phyloP scores from a whole-genome alignment of 2,329 filamentous ascomycete species.

The Botrytis hyacinthi region DNA sequence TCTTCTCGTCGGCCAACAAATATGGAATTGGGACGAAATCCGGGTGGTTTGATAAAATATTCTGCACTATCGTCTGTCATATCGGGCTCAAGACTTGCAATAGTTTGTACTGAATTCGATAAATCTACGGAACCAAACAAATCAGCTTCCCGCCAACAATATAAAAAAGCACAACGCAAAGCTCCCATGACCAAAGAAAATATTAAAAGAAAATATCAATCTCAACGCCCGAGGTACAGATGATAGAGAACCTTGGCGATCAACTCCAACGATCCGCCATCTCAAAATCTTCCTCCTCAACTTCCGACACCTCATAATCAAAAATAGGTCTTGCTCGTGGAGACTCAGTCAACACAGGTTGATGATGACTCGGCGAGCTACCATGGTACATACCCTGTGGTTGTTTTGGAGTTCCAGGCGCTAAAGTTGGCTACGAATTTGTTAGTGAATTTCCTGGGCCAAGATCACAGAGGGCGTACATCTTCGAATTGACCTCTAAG shows the following conservation, averaged over 20 bases:
- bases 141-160: slow-evolving; percentile 36
- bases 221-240: slow-evolving; percentile 2
- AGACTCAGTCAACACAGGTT: slow-evolving; percentile 25
- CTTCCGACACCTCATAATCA: slow-evolving; percentile 33
- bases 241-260: neutral
- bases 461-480: slow-evolving; percentile 16
- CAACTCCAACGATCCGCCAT: slow-evolving; percentile 26
- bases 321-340: slow-evolving; percentile 24
- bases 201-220: neutral
- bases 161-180: slow-evolving; percentile 18
- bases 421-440: slow-evolving; percentile 18
- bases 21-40: slow-evolving; percentile 60
- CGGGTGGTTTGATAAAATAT: slow-evolving; percentile 50
- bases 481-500: slow-evolving; percentile 27
- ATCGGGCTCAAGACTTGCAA: slow-evolving; percentile 32
- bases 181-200: slow-evolving; percentile 4
- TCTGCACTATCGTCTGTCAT: slow-evolving; percentile 23
- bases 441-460: slow-evolving; percentile 2
- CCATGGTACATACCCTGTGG: slow-evolving; percentile 28
- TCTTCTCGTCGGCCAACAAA: slow-evolving; percentile 62
- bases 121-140: slow-evolving; percentile 36
- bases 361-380: slow-evolving; percentile 10
- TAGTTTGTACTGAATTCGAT: slow-evolving; percentile 27
- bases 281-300: slow-evolving; percentile 33
- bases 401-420: slow-evolving; percentile 24